Base-by-base conservation (phyloP, 768 basidiomycete genomes). In the Lactarius indigo region DNA sequence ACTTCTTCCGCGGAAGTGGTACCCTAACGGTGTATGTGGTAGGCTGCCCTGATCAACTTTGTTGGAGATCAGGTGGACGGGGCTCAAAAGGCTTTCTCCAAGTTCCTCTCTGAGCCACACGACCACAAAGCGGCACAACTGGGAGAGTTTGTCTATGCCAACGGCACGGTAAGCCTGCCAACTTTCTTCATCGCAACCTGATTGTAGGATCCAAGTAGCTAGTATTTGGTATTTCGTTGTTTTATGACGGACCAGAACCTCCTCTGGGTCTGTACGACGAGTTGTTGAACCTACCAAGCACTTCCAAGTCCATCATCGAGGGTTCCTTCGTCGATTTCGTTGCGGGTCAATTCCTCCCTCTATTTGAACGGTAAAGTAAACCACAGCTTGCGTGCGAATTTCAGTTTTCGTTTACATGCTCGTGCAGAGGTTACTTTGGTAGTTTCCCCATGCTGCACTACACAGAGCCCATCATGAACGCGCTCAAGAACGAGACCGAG, bases 231-330 rank as follows among this genome's bases (percentile, higher is more conserved):
- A 9, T 66, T 39, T 31, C 61, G 2, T 42, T 66, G 13, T 66
- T 66, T 37, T 62, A 57, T 31, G 60, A 66, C 20, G 65, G 59
- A 17, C 65, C 65, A 35, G 56, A 44, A 26, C 59, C 64, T 7
- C 59, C 60, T 6, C 8, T 10, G 12, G 60, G 60, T 23, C 60
- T 66, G 23, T 66, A 55, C 30, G 65, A 62, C 17, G 65, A 62
- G 26, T 23, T 66, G 20, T 26, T 66, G 17, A 50, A n/a, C 26
- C 39, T 66, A 18, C 18, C 54, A 31, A 59, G 23, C 12, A 26
- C 50, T 7, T 20, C 64, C 58, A 23, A 23, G 5, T 41, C 58
- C 30, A 42, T 54, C 50, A 9, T 26, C 39, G 12, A 60, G 4
- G 64, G 64, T 20, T 26, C 50, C 1, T 65, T 65, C 28, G 5